Base-by-base conservation (phyloP, 345 rosid genomes). In the Rhodamnia rubescens region DNA sequence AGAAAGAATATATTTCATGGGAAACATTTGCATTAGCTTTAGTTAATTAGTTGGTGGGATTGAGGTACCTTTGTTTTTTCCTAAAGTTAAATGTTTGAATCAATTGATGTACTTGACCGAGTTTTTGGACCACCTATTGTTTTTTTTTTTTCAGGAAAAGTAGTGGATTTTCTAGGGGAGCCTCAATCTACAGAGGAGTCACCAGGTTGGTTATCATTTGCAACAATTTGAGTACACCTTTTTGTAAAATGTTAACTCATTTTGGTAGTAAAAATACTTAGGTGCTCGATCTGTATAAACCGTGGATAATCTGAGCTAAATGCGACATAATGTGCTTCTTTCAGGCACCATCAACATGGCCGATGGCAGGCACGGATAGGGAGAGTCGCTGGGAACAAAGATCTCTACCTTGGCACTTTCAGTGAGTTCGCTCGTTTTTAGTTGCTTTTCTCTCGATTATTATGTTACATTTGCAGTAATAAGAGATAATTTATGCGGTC, bases 321-420 rank as follows among this genome's bases (percentile, higher is more conserved):
- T 36, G 51, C 0, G 52, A 21, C 32, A 15, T 85, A 9, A 36
- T 53, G 21, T 59, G 52, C 32, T 57, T 40, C 59, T 85, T 69
- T 88, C 85, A 96, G 98, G 91, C 99, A 97, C 85, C 98, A 97
- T 92, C 99, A 97, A 89, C 99, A 97, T 81, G 98, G 99, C 84
- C 86, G 99, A 84, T 97, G 99, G 98, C 99, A 97, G 86, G 99
- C 99, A 52, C 93, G 99, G 83, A 97, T 97, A 0, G 99, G 99
- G 16, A 92, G 99, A 89, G 99, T 97, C 52, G 99, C 99, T 0
- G 99, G 99, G 84, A 97, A 97, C 91, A 97, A 95, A 87, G 99
- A 97, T 89, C 98, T 97, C 82, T 97, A 97, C 85, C 98, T 97
- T 6, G 99, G 99, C 89, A 97, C 99, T 58, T 97, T 95, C 85